phyloP scores from a whole-genome alignment of 2,329 filamentous ascomycete species.

The Phyllosticta capitalensis region DNA sequence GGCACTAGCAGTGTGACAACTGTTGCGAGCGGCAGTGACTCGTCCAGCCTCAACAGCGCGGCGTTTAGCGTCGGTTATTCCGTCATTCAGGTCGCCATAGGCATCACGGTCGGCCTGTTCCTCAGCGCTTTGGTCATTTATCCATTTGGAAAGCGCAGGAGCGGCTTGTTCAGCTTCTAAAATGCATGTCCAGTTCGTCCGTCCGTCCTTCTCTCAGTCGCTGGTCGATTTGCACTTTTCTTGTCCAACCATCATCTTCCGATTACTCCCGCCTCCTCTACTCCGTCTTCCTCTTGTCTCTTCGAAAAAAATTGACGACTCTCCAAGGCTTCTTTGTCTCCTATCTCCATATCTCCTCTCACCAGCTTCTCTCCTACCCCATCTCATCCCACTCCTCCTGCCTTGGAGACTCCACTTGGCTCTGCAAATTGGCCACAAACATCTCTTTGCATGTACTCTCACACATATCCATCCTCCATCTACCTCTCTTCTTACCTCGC shows the following conservation, averaged over 20 bases:
- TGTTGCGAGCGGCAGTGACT: conserved; percentile 7
- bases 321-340: not conserved
- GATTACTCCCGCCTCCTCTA: not conserved
- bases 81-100: conserved; percentile 42
- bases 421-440: not conserved
- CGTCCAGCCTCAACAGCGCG: conserved; percentile 30
- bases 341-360: not conserved
- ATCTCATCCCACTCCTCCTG: not conserved
- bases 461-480: not conserved
- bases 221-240: not conserved
- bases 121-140: conserved; percentile 40
- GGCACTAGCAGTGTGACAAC: conserved; percentile 30
- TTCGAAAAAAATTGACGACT: not conserved
- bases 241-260: not conserved
- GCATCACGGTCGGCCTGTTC: conserved; percentile 42
- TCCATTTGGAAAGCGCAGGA: conserved; percentile 40
- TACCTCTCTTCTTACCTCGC: not conserved
- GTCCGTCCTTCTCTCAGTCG: not conserved
- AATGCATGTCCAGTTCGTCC: not conserved
- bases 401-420: not conserved
- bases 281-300: not conserved
- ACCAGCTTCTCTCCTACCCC: not conserved
- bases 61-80: conserved; percentile 39
- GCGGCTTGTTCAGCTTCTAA: conserved; percentile 33
- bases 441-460: not conserved